These are phyloP conservation scores for Aeschynomene evenia DNA, from an alignment of 306 rosid species.

Conservation along the genomic window DNA sequence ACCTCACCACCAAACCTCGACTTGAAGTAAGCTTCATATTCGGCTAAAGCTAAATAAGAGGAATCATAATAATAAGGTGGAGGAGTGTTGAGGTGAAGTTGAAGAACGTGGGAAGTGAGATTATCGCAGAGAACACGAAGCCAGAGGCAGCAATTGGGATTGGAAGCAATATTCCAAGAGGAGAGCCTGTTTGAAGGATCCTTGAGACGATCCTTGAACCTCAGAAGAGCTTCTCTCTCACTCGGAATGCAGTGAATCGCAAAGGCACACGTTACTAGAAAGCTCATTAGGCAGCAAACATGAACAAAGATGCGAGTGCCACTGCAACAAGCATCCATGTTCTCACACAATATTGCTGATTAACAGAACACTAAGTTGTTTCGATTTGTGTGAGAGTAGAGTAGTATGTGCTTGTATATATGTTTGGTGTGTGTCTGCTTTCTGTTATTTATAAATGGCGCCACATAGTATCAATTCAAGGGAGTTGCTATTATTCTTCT, in stretches of 20 bases:
- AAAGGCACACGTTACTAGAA: no score
- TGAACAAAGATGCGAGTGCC: no score
- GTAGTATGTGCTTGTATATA: no score
- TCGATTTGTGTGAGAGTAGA: no score
- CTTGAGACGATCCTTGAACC: not conserved
- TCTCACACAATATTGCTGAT: no score
- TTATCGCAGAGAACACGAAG: slow-evolving; percentile 2
- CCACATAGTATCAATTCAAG: no score
- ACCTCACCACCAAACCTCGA: not conserved
- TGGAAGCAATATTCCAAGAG: not conserved
- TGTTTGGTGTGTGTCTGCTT: no score
- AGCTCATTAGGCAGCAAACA: no score
- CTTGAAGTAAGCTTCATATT: not conserved
- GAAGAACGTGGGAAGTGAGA: slow-evolving; percentile 4
- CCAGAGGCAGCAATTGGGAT: not conserved
- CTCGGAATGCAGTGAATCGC: not conserved
- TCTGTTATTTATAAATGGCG: no score
- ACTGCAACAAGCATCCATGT: no score
- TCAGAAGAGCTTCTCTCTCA: slow-evolving; percentile 4
- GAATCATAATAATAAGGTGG: not conserved
- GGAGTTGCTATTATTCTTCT: no score
- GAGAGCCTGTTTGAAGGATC: not conserved
- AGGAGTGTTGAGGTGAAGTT: not conserved
- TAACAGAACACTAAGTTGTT: no score
- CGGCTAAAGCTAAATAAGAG: not conserved